phyloP scores from a whole-genome alignment of 2,329 filamentous ascomycete genomes.

The Aaosphaeria pasadenensis region DNA sequence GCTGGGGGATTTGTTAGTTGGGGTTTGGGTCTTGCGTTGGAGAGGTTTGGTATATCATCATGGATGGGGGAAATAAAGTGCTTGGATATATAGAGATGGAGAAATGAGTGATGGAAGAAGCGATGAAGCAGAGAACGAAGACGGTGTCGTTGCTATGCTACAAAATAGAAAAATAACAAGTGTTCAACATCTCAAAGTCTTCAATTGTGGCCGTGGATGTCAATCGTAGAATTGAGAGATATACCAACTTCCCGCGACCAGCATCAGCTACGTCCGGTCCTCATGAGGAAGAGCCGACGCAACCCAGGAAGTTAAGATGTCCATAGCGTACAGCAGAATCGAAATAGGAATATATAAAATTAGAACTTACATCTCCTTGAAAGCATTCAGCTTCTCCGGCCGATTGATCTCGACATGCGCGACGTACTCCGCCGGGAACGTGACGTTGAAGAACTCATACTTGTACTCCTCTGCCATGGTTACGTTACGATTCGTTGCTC shows the following conservation, averaged over 20 bases:
- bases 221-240: no score
- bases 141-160: background rate
- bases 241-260: no score
- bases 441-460: slow-evolving; percentile 70
- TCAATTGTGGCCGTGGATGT: no score
- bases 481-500: background rate
- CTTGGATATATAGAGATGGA: background rate
- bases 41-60: background rate
- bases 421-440: slow-evolving; percentile 68
- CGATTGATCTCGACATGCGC: slow-evolving; percentile 93
- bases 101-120: background rate
- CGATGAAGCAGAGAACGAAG: background rate
- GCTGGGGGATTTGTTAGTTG: slow-evolving; percentile 27
- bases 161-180: no score
- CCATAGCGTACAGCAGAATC: background rate
- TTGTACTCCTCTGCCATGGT: slow-evolving; percentile 28
- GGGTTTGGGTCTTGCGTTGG: background rate
- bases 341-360: background rate
- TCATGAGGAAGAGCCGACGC: background rate
- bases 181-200: no score
- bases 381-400: slow-evolving; percentile 83
- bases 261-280: no score
- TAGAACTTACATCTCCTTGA: slow-evolving; percentile 60
- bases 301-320: background rate
- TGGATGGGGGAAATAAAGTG: background rate